Evolutionary conservation across 139 green algal genomes (phyloP).

Genomic region (Diplosphaera chodatii): DNA sequence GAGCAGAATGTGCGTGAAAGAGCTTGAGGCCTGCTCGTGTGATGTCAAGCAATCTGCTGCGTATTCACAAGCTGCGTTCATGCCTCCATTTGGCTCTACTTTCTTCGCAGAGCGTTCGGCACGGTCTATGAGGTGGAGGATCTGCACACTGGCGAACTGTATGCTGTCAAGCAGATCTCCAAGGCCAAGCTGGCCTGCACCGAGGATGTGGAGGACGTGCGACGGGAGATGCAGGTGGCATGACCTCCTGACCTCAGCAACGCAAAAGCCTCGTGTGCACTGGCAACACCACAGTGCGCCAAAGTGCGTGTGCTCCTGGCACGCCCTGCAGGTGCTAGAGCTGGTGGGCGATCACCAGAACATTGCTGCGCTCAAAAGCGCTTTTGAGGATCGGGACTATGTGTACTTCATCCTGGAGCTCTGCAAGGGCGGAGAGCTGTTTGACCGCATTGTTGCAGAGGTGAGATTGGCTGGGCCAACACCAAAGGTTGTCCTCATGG

Average conservation of each 20-base stretch:
- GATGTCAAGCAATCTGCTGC: neutral
- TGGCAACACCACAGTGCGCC: neutral
- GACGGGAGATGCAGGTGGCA: constrained; percentile 49
- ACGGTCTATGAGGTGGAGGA: constrained; percentile 40
- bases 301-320: neutral
- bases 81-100: too few species aligned
- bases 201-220: constrained; percentile 82
- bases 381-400: constrained; percentile 38
- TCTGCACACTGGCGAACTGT: constrained; percentile 27
- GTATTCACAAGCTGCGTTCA: too few species aligned
- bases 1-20: neutral
- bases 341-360: constrained; percentile 35
- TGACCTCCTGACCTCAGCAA: too few species aligned
- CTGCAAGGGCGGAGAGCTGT: constrained; percentile 69
- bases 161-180: constrained; percentile 79
- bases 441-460: constrained; percentile 59
- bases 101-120: constrained; percentile 33
- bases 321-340: constrained; percentile 28
- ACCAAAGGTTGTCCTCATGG: too few species aligned
- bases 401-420: constrained; percentile 51
- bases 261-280: too few species aligned
- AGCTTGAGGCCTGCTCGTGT: neutral
- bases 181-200: constrained; percentile 77
- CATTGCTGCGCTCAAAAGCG: constrained; percentile 29
- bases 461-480: too few species aligned